Evolutionary conservation across 1,139 yeast genomes (phyloP), one percentile per base, ranked within the genome.

Genomic region (Candida glucosophila): DNA sequence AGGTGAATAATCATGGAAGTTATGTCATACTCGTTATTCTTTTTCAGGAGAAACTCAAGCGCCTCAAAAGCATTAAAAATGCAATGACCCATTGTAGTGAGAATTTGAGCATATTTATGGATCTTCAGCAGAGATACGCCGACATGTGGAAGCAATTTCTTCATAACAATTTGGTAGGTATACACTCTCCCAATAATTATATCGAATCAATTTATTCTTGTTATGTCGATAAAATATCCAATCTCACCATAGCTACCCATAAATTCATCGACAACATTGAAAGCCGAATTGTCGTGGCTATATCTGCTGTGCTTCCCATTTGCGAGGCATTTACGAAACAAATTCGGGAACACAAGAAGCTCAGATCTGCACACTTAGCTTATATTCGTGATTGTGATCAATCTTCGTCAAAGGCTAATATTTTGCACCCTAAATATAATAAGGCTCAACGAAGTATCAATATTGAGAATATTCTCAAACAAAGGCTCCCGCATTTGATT

Each of bases 131-230:
- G 10, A 18, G 21, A 13, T 44, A 37, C 26, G 35, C 45, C 9
- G 24, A 23, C 5, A 7, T 26, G n/a, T 49, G 54, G 55, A 24
- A 35, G 9, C 15, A 23, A 3, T 27, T 44, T 3, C 28, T 47
- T 24, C 34, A 30, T n/a, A 36, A 19, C n/a, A n/a, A n/a, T n/a
- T n/a, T n/a, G n/a, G n/a, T n/a, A n/a, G n/a, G n/a, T n/a, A n/a
- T n/a, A n/a, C n/a, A n/a, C n/a, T n/a, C n/a, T n/a, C n/a, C n/a
- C n/a, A n/a, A n/a, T 12, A 25, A 29, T 8, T 38, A 33, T 17
- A 36, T 43, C 24, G 36, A 32, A 9, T 36, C 43, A 10, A 39
- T 45, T 29, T 45, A 42, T 28, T 35, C 39, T 11, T 30, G 41
- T 22, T 49, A 37, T 32, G 25, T 29, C 7, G 40, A 36, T 6